Percentiles rank a stretch among this genome's conserved stretches.
Conservation (phyloP, 345 rosid species). For the Eucalyptus cloeziana region DNA sequence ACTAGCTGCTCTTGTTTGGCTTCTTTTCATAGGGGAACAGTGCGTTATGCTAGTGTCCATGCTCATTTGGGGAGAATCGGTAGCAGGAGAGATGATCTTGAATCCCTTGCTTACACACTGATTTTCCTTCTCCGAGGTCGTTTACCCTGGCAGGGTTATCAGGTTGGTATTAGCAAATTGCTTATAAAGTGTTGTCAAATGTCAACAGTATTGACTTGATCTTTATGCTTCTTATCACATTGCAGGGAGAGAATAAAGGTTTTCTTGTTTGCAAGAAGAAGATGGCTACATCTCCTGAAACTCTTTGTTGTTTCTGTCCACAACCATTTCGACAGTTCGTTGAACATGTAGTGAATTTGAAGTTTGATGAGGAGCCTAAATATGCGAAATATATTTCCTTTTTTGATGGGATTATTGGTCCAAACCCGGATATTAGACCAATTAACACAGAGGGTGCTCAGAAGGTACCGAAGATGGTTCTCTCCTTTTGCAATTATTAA, state of each 20-base stretch:
- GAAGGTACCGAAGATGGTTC: conserved; percentile 21
- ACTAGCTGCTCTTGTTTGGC: not conserved
- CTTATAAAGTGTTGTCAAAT: not conserved
- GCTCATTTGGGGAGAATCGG: conserved; percentile 76
- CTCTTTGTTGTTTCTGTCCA: conserved; percentile 53
- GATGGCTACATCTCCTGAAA: conserved; percentile 58
- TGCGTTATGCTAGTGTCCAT: conserved; percentile 72
- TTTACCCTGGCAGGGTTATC: conserved; percentile 80
- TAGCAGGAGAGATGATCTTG: conserved; percentile 75
- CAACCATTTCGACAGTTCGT: conserved; percentile 43
- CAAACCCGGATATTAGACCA: conserved; percentile 42
- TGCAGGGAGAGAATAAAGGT: conserved; percentile 64
- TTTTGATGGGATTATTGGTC: conserved; percentile 50
- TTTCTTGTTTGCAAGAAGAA: conserved; percentile 72
- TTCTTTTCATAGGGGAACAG: conserved; percentile 46
- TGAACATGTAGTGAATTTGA: conserved; percentile 62
- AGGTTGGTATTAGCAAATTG: conserved; percentile 21
- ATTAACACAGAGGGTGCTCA: conserved; percentile 62
- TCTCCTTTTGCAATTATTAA: not conserved
- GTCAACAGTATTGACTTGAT: not conserved
- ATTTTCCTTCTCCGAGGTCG: conserved; percentile 71
- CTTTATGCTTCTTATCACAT: not conserved
- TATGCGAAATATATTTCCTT: conserved; percentile 55
- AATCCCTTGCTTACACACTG: conserved; percentile 79
- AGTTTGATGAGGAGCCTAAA: conserved; percentile 58